Evolutionary conservation across 345 rosid genomes (phyloP).

Genomic region (Eucalyptus coolabah): DNA sequence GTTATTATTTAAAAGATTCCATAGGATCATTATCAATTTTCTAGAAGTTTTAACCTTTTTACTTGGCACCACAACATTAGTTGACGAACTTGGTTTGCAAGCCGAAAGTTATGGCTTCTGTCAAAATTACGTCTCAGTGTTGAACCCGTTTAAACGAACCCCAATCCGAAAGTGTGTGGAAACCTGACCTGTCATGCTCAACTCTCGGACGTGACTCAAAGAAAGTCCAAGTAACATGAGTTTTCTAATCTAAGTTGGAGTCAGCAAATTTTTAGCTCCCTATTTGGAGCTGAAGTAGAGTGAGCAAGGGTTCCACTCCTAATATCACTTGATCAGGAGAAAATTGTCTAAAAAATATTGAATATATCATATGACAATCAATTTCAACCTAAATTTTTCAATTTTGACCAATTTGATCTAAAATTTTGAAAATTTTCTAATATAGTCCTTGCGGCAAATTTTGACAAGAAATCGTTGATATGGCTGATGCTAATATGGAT

Average conservation of each 20-base stretch:
- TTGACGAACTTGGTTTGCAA: neutral
- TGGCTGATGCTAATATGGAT: neutral
- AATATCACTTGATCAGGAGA: neutral
- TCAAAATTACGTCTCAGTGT: neutral
- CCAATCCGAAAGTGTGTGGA: neutral
- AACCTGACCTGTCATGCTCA: neutral
- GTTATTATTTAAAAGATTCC: neutral
- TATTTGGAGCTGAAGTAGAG: neutral
- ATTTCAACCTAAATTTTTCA: too few relatives aligned
- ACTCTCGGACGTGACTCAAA: neutral
- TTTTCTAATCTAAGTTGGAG: neutral
- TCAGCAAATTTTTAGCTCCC: neutral
- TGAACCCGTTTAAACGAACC: neutral
- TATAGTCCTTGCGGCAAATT: fast-evolving
- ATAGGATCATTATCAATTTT: neutral
- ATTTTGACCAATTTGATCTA: neutral
- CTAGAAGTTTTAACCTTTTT: neutral
- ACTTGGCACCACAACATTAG: neutral
- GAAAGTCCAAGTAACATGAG: neutral
- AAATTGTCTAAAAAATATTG: neutral
- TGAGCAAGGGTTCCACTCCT: neutral
- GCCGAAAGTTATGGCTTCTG: neutral
- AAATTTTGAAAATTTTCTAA: neutral
- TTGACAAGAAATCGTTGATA: neutral
- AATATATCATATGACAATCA: neutral